These are phyloP conservation scores for Termitomyces sp. DNA, from an alignment of 768 basidiomycete genomes.

Conservation along the genomic window DNA sequence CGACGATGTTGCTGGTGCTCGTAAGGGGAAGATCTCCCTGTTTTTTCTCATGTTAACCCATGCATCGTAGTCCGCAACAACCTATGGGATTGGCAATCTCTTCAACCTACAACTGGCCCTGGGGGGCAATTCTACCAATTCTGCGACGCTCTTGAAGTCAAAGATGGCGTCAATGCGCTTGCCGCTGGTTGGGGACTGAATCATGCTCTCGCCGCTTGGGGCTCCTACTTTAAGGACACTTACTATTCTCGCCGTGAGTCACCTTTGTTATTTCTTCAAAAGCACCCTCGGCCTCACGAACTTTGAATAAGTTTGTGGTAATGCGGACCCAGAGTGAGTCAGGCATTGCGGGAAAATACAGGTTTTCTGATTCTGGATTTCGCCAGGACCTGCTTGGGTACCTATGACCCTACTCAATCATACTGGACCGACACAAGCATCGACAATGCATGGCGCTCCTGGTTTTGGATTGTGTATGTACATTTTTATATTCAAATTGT, in stretches of 20 bases:
- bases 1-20: slow-evolving; percentile 63
- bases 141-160: slow-evolving; percentile 67
- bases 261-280: neutral
- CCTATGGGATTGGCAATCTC: slow-evolving; percentile 66
- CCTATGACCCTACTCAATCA: slow-evolving; percentile 33
- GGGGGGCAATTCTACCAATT: slow-evolving; percentile 51
- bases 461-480: slow-evolving; percentile 67
- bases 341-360: neutral
- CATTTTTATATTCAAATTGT: too few species aligned
- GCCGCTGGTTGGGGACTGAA: slow-evolving; percentile 58
- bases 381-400: slow-evolving; percentile 37
- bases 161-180: slow-evolving; percentile 48
- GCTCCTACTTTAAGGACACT: slow-evolving; percentile 48
- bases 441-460: slow-evolving; percentile 57
- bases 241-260: slow-evolving; percentile 45
- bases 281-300: neutral
- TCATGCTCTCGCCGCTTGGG: slow-evolving; percentile 60
- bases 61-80: slow-evolving; percentile 50
- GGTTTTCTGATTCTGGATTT: neutral
- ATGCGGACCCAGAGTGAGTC: slow-evolving; percentile 43
- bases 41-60: neutral
- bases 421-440: slow-evolving; percentile 55
- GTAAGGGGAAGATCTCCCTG: slow-evolving; percentile 23
- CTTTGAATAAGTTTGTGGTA: slow-evolving; percentile 46
- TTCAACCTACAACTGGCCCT: slow-evolving; percentile 50